Evolutionary conservation across 257 asterid genomes (phyloP), one percentile per base, ranked within the genome.

Genomic region (Forsythia viridissima): DNA sequence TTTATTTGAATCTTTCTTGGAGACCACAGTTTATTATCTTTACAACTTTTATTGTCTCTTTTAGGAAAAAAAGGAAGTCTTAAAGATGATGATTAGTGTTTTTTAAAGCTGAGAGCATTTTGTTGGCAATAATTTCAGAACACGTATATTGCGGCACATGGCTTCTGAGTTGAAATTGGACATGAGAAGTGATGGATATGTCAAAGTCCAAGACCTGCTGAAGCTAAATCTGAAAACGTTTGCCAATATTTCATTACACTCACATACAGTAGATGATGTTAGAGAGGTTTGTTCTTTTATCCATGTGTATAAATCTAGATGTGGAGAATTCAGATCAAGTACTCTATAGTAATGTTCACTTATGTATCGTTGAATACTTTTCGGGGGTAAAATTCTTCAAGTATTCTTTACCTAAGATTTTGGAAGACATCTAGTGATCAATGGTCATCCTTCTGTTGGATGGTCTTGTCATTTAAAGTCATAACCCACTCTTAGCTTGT

Each of bases 111-210:
- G 11, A 42, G 8, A 42, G 11, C 4, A 5, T 46, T 46, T 52
- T 48, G 21, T 73, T 44, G 68, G 39, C 70, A 24, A 8, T 76
- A 24, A 52, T 82, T 86, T 44, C 89, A 92, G 99, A 81, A 91
- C 97, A 5, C 91, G 97, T 55, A 73, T 95, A 85, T 84, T 93
- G 84, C 91, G 97, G 81, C 99, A 93, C 83, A 90, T 89, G 99
- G 97, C 96, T 78, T 84, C 94, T 42, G 96, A 93, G 85, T 83
- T 93, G 86, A 93, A 87, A 55, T 80, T 96, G 85, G 87, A 91
- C 75, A 92, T 93, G 94, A 92, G 97, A 82, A 79, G 75, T 82
- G 98, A 96, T 84, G 99, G 97, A 78, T 96, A 85, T 90, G 94
- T 92, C 69, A 93, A 92, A 85, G 97, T 93, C 77, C 89, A 84